These are phyloP conservation scores for Dipteronia sinensis DNA, from an alignment of 345 rosid genomes.

Conservation along the genomic window DNA sequence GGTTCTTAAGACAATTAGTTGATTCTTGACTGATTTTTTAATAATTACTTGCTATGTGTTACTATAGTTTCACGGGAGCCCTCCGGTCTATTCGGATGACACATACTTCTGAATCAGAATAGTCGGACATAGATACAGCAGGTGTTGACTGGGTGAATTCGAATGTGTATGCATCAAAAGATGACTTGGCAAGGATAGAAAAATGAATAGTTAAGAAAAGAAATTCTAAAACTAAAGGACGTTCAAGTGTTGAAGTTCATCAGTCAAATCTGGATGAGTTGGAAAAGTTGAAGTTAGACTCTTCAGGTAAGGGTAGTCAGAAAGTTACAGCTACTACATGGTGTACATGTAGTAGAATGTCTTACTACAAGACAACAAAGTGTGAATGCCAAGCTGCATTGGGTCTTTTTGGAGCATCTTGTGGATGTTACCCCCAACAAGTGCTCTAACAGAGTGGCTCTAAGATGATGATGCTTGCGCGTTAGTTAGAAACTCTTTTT, in stretches of 20 bases:
- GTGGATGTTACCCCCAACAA: conserved; percentile 59
- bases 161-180: conserved; percentile 34
- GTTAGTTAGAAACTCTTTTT: too few species aligned
- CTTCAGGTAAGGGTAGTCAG: conserved; percentile 34
- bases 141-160: too few species aligned
- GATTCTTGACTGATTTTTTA: not conserved
- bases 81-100: conserved; percentile 57
- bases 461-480: too few species aligned
- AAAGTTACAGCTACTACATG: conserved; percentile 37
- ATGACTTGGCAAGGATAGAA: conserved; percentile 59
- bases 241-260: conserved; percentile 29
- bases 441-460: conserved; percentile 64
- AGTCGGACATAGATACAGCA: conserved; percentile 29
- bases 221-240: conserved; percentile 40
- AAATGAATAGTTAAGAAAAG: conserved; percentile 38
- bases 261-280: conserved; percentile 26
- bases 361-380: conserved; percentile 74
- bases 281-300: conserved; percentile 24
- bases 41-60: not conserved
- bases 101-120: conserved; percentile 79
- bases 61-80: conserved; percentile 48
- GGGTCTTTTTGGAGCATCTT: conserved; percentile 61
- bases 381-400: conserved; percentile 74
- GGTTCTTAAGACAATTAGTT: not conserved
- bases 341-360: conserved; percentile 64